Percentiles rank a stretch among this genome's conserved stretches.
These are phyloP conservation scores for Talaromyces liani DNA, from an alignment of 495 filamentous ascomycete genomes.

Conservation along the genomic window DNA sequence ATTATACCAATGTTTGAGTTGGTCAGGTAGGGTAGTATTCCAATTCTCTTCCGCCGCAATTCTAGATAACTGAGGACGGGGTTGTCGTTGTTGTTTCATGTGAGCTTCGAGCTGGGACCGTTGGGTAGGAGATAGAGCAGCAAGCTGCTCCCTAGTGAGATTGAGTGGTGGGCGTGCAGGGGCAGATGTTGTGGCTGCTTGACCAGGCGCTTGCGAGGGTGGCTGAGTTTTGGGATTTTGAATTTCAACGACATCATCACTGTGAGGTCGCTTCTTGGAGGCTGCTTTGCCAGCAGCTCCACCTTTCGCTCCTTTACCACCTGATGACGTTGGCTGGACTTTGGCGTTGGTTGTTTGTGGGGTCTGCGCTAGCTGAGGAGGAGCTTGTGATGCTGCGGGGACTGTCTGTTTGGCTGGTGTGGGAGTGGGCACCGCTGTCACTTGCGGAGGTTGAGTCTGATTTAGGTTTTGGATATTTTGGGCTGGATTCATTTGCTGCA, in stretches of 20 bases:
- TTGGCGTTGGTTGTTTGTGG: constrained; percentile 11
- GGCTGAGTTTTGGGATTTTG: constrained; percentile 37
- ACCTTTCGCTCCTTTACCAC: constrained; percentile 21
- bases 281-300: constrained; percentile 22
- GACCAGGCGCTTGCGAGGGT: constrained; percentile 15
- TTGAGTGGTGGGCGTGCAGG: constrained; percentile 5
- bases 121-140: constrained; percentile 44
- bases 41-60: constrained; percentile 31
- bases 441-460: constrained; percentile 14
- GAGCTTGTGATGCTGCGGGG: constrained; percentile 9
- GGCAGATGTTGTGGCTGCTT: constrained; percentile 22
- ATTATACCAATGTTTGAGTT: constrained; percentile 29
- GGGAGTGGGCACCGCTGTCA: constrained; percentile 12
- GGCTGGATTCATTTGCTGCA: constrained; percentile 19
- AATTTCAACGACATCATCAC: constrained; percentile 56
- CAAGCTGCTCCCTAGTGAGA: constrained; percentile 45
- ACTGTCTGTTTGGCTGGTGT: constrained; percentile 13
- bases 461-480: constrained; percentile 19
- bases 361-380: constrained; percentile 16
- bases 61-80: constrained; percentile 21
- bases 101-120: constrained; percentile 33
- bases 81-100: constrained; percentile 20
- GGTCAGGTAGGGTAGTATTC: constrained; percentile 32
- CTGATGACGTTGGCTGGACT: constrained; percentile 9
- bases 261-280: constrained; percentile 50